A percentile compares a stretch with the other conserved stretches of the same genome.
These are phyloP conservation scores for Pyrenula aspistea DNA, from an alignment of 495 filamentous ascomycete species.

Conservation along the genomic window DNA sequence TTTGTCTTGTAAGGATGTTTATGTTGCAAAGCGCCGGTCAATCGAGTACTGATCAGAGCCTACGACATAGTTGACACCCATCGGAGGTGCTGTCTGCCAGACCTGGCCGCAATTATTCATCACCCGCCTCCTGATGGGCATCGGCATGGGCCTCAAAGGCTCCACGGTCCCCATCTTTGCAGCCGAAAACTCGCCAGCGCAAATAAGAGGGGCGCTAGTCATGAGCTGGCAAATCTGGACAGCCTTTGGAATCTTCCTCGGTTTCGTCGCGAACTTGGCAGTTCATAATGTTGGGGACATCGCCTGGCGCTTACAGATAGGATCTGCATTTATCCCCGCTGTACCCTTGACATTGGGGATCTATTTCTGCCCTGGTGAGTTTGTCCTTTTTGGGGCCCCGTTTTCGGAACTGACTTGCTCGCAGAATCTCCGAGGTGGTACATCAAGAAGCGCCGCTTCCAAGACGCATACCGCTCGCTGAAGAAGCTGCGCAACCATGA, in stretches of 20 bases:
- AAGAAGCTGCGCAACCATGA: constrained; percentile 36
- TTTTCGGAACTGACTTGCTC: background rate
- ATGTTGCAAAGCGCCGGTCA: too few species aligned
- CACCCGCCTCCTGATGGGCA: constrained; percentile 48
- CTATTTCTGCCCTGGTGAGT: constrained; percentile 26
- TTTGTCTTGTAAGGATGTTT: too few species aligned
- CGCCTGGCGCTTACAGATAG: constrained; percentile 13
- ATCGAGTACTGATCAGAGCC: too few species aligned
- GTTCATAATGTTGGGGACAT: constrained; percentile 12
- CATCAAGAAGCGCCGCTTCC: constrained; percentile 43
- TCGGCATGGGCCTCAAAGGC: constrained; percentile 22
- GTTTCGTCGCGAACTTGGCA: constrained; percentile 10
- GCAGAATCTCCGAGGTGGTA: constrained; percentile 38
- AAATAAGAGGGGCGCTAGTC: constrained; percentile 4
- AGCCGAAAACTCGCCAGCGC: constrained; percentile 17
- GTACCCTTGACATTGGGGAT: constrained; percentile 11
- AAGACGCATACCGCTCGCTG: constrained; percentile 41
- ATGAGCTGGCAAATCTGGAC: constrained; percentile 14
- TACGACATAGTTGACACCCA: constrained; percentile 57
- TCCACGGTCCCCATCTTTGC: constrained; percentile 19
- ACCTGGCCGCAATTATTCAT: constrained; percentile 68
- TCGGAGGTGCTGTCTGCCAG: constrained; percentile 67
- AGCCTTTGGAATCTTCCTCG: constrained; percentile 11
- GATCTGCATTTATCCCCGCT: constrained; percentile 8
- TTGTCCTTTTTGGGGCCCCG: background rate